Evolutionary conservation across 108 stramenopile species (phyloP), one percentile per base, ranked within the genome.

Genomic region (Skeletonema menzelii): DNA sequence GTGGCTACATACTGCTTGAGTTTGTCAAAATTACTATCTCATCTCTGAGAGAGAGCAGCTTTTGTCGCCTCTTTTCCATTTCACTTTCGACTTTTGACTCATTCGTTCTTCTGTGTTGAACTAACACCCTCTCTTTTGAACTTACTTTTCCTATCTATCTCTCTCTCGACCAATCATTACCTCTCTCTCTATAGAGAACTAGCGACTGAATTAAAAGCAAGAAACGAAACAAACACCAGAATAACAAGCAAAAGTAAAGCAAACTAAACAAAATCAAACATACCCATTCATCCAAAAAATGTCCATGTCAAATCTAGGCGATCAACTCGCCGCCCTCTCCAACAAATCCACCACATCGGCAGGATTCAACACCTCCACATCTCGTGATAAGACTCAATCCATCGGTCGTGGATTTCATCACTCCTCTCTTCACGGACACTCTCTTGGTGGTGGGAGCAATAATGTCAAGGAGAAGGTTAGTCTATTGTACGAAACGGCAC

Each of bases 401-500:
- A 67, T 88, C 20, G 91, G 91, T 3, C 75, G 88, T 13, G 90
- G 89, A 58, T 47, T 91, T 31, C 44, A 67, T 37, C 85, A 86
- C 67, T 85, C 83, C 34, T 76, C 76, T 27, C 63, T 87, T 20
- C 76, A 82, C 30, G 90, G 89, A 12, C 89, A 92, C 58, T 55
- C 71, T 32, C 34, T 85, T 10, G 10, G 28, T 13, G 59, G 47
- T 20, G 14, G 11, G 10, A 37, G 20, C 17, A 49, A 56, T 35
- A 42, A 60, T 34, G 63, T 63, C 26, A 85, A 73, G 63, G 19
- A 69, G 14, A 86, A 85, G 62, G 76, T 91, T 31, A 81, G 82
- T 28, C 70, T 95, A 6, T 27, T 95, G 32, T 79, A 85, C 77
- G 90, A 83, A 19, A 86, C 86, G 63, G 85, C 94, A 22, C 67